These are phyloP conservation scores for Aureobasidium sp. DNA, from an alignment of 2,329 filamentous ascomycete genomes.

Conservation along the genomic window DNA sequence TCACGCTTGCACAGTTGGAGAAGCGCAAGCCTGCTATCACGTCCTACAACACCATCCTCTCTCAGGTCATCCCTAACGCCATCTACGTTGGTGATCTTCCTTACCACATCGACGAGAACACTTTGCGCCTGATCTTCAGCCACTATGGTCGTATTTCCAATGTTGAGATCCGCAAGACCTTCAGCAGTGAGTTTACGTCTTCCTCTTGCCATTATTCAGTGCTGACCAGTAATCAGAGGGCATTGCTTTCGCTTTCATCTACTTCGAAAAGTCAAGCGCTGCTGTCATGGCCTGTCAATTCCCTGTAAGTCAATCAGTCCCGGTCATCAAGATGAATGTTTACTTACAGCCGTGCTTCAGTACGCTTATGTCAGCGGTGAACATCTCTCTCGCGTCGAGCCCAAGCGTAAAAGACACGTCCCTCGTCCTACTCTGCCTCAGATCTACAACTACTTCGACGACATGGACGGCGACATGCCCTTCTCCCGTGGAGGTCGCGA, in stretches of 20 bases:
- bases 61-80: neutral
- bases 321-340: neutral
- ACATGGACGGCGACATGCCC: neutral
- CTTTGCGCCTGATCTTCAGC: conserved; percentile 4
- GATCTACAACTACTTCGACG: neutral
- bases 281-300: neutral
- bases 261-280: neutral
- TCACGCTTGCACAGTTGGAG: neutral
- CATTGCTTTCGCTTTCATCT: neutral
- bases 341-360: conserved; percentile 1
- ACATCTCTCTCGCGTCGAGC: neutral
- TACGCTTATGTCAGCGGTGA: neutral
- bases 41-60: neutral
- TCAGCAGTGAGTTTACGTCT: neutral
- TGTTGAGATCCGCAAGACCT: neutral
- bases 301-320: neutral
- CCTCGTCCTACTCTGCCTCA: neutral
- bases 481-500: neutral
- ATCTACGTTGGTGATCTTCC: conserved; percentile 16
- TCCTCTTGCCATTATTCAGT: neutral
- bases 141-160: conserved; percentile 8
- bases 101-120: neutral
- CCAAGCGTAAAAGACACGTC: neutral
- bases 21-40: neutral
- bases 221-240: neutral